phyloP scores from a whole-genome alignment of 108 stramenopile species.

The Nannochloropsis gaditana region DNA sequence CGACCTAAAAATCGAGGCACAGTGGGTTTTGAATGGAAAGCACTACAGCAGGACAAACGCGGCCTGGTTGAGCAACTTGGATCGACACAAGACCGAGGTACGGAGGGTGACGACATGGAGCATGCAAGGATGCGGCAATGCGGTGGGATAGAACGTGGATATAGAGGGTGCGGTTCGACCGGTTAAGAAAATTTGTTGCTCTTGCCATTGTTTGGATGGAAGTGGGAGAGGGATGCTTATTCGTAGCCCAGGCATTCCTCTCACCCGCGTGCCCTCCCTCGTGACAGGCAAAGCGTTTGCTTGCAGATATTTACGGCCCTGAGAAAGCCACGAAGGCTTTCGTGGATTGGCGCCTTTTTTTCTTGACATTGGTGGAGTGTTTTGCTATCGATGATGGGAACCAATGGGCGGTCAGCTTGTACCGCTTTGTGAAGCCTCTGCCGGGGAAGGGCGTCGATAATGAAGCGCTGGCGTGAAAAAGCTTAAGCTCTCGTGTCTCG shows the following conservation, averaged over 20 bases:
- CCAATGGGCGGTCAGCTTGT: constrained; percentile 62
- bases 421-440: constrained; percentile 52
- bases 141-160: no score
- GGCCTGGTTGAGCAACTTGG: constrained; percentile 79
- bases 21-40: constrained; percentile 85
- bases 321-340: constrained; percentile 62
- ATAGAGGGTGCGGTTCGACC: no score
- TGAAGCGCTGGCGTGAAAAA: no score
- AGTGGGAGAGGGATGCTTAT: no score
- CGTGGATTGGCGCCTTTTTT: constrained; percentile 91
- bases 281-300: neutral
- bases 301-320: constrained; percentile 68
- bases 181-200: no score
- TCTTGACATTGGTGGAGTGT: constrained; percentile 87
- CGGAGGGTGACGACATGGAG: neutral
- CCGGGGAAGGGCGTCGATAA: neutral
- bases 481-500: no score
- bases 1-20: constrained; percentile 58
- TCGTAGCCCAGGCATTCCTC: no score
- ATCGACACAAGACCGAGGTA: constrained; percentile 64
- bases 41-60: constrained; percentile 83
- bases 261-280: neutral
- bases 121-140: no score
- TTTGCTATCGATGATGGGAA: constrained; percentile 76
- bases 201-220: no score